Evolutionary conservation across 495 filamentous ascomycete species (phyloP).

Genomic region (Evernia prunastri): DNA sequence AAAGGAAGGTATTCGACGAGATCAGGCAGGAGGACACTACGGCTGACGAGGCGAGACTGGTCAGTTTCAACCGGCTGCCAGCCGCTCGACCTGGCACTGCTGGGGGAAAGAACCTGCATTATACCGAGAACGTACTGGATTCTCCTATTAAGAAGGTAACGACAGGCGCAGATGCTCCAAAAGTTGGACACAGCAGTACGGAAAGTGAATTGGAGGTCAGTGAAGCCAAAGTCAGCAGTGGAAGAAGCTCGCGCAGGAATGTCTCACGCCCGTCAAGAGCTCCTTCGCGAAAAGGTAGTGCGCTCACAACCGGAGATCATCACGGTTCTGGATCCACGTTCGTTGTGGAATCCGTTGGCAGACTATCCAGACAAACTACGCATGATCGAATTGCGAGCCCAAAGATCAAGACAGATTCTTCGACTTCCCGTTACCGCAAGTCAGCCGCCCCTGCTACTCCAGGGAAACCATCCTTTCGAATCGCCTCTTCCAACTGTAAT

Average conservation of each 20-base stretch:
- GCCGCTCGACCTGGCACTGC: slow-evolving; percentile 66
- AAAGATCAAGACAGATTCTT: slow-evolving; percentile 31
- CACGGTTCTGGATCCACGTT: slow-evolving; percentile 11
- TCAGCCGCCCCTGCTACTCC: slow-evolving; percentile 29
- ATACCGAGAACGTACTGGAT: slow-evolving; percentile 86
- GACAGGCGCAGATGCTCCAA: neutral
- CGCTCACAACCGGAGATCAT: slow-evolving; percentile 27
- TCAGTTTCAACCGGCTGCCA: slow-evolving; percentile 75
- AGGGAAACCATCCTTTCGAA: slow-evolving; percentile 36
- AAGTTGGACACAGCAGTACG: slow-evolving; percentile 56
- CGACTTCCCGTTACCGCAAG: slow-evolving; percentile 27
- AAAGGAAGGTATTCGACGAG: slow-evolving; percentile 78
- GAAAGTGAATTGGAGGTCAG: slow-evolving; percentile 57
- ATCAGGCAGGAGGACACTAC: slow-evolving; percentile 81
- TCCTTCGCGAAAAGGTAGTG: slow-evolving; percentile 58
- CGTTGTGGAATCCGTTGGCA: slow-evolving; percentile 9
- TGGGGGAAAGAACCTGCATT: slow-evolving; percentile 83
- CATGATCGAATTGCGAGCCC: slow-evolving; percentile 39
- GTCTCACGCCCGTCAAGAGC: slow-evolving; percentile 33
- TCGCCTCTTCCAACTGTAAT: slow-evolving; percentile 57
- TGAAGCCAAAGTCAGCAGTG: slow-evolving; percentile 42
- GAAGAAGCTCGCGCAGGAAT: neutral
- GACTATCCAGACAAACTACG: slow-evolving; percentile 6
- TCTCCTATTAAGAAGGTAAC: slow-evolving; percentile 37
- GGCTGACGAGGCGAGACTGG: slow-evolving; percentile 80